A percentile compares a stretch with the other conserved stretches of the same genome.
Evolutionary conservation across 2,329 filamentous ascomycete genomes (phyloP).

Genomic region (Pseudocercospora fuligena): DNA sequence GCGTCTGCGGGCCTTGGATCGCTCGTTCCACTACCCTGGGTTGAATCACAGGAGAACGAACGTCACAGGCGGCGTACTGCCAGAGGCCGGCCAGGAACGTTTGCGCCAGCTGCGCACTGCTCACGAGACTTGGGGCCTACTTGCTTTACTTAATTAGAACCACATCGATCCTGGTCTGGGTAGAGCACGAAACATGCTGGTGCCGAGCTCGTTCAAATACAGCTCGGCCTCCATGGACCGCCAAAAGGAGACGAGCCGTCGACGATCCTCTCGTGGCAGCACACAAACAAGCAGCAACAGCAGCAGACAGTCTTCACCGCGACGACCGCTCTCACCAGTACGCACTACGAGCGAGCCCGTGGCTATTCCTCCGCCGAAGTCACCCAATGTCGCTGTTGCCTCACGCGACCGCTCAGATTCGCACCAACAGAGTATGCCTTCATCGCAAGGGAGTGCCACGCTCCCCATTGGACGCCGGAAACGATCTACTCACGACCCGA

Average conservation of each 20-base stretch:
- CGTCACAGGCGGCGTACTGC: conserved; percentile 11
- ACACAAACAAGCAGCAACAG: conserved; percentile 8
- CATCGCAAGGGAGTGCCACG: conserved; percentile 24
- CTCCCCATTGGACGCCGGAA: conserved; percentile 32
- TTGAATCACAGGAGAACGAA: not conserved
- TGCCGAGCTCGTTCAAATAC: conserved; percentile 53
- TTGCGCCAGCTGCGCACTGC: conserved; percentile 18
- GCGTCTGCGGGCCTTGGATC: conserved; percentile 3
- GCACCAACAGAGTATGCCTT: conserved; percentile 38
- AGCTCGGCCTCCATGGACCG: conserved; percentile 39
- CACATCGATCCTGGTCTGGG: conserved; percentile 16
- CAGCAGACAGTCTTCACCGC: conserved; percentile 23
- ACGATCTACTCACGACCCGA: conserved; percentile 44
- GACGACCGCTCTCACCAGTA: conserved; percentile 27
- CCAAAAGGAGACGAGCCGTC: conserved; percentile 24
- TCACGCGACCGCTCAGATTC: conserved; percentile 32
- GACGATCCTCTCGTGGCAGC: conserved; percentile 20
- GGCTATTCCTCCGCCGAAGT: conserved; percentile 46
- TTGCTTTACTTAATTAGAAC: conserved; percentile 23
- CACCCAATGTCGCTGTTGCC: conserved; percentile 39
- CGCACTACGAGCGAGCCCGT: conserved; percentile 48
- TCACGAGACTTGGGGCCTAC: conserved; percentile 20
- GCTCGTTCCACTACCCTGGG: not conserved
- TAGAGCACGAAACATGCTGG: conserved; percentile 45
- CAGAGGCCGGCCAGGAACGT: not conserved